Base-by-base conservation (phyloP, 2,329 filamentous ascomycete species). In the Ramichloridium luteum region DNA sequence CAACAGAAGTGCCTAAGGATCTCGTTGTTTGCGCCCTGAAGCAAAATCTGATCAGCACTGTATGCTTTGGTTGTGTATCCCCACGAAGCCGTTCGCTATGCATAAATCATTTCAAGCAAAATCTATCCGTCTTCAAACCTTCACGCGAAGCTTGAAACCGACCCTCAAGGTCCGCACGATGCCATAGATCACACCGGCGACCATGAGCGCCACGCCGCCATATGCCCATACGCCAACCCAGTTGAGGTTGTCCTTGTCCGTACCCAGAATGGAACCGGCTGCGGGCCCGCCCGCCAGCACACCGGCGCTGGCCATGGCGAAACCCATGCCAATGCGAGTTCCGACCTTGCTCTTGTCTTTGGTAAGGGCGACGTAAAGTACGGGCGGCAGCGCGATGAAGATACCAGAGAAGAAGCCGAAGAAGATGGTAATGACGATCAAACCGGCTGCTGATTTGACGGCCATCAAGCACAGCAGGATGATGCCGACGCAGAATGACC, bases 171-270 rank as follows among this genome's bases (percentile, higher is more conserved):
- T 25, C 20, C 53, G 43, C 13, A 55, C 36, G 2, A 33, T 40
- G 2, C 32, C 20, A 27, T 54, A 53, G 20, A 51, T 34, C 2
- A 39, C 34, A 5, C 39, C 45, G 2, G 47, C 47, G 2, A 33
- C 45, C 4, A 52, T 17, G 6, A 37, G 31, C 5, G 35, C 39
- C 2, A 54, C 47, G 5, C 51, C 53, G 20, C 42, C 51, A 27
- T 47, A 55, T 2, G 40, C 37, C 58, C 58, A 61, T 2, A 51
- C 35, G 1, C 48, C 50, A 5, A 42, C 47, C 57, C 57, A 77
- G 67, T 48, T 74, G 37, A 75, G 60, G 39, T 67, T 70, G 5
- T 70, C 70, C 29, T 76, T 72, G 6, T 71, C 71, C 22, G 72
- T 72, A 38, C 73, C 64, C 3, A 75, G 55, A 27, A 94, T 77